Evolutionary conservation across 305 asterid genomes (phyloP), one percentile per base, ranked within the genome.

Genomic region (Lippia alba): DNA sequence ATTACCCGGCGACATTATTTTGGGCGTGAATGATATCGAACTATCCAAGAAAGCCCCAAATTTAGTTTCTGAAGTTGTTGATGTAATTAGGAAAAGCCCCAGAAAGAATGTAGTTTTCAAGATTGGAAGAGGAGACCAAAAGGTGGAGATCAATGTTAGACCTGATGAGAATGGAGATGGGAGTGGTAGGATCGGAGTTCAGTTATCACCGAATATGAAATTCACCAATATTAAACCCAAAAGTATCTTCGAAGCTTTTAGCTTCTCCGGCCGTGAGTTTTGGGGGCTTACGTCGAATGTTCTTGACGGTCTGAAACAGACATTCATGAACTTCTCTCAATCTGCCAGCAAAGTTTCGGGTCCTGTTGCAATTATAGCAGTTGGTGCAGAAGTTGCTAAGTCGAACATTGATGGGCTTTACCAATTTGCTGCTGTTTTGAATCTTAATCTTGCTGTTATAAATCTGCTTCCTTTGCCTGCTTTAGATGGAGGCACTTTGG

Each of bases 391-490:
- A 61, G 99, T 94, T 61, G 99, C 99, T 0, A 94, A 88, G 68
- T 94, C 99, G 18, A 91, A 88, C 32, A 62, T 84, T 4, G 97
- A 94, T 70, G 99, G 99, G 2, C 96, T 94, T 61, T 94, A 78
- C 84, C 97, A 91, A 53, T 94, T 94, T 76, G 99, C 99, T 0
- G 97, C 97, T 30, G 46, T 91, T 72, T 67, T 94, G 82, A 94
- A 94, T 76, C 76, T 94, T 46, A 94, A 94, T 79, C 96, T 94
- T 33, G 99, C 99, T 0, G 94, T 94, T 19, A 94, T 91, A 74
- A 94, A 94, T 78, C 88, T 91, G 56, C 97, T 94, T 79, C 99
- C 99, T 53, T 72, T 94, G 61, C 99, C 97, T 5, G 99, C 99
- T 53, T 74, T 94, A 56, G 99, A 94, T 56, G 99, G 99, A 19